Base-by-base conservation (phyloP, 139 green algal species). In the Coccomyxa sp. region DNA sequence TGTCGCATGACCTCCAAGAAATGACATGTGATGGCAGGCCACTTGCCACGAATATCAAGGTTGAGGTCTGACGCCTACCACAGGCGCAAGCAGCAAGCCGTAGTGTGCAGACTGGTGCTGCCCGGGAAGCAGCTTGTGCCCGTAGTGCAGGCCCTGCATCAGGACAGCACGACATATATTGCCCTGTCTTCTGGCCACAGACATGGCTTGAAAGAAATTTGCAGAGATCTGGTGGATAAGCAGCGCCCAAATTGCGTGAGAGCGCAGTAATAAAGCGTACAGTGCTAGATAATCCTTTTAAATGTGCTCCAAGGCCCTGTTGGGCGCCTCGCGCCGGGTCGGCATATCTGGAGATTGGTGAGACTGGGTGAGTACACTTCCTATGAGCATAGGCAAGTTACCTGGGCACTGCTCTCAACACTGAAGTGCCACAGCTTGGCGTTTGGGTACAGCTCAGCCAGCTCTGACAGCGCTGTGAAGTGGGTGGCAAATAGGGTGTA, bases 401-500 rank as follows among this genome's bases (percentile, higher is more conserved):
- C 39, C 55, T 83, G 58, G 18, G 38, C 77, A 6, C 14, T 31
- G 38, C 76, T 31, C 18, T 82, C 31, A 64, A 93, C 89, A 64
- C 87, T 83, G 74, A 95, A 87, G 44, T 84, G 80, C 85, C 86
- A 95, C 58, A 88, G 74, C 50, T 83, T 85, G 31, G 79, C 86
- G 7, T 78, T 79, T 0, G 92, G 90, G 79, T 97, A 93, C 8
- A 94, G 10, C 0, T 39, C 64, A 6, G 84, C 81, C 70, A 97
- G 86, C 64, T 88, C 85, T 0, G 79, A 54, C 39, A 96, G 85
- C 72, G 87, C 78, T 7, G 27, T 37, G 64, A 95, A 93, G 82
- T 97, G 92, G 0, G 92, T 96, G 35, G 92, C 91, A 77, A 95
- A 84, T 74, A 97, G 71, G 2, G 87, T 88, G 74, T 55, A 76